These are phyloP conservation scores for Cryptococcus floricola DNA, from an alignment of 1,284 basidiomycete genomes.

Conservation along the genomic window DNA sequence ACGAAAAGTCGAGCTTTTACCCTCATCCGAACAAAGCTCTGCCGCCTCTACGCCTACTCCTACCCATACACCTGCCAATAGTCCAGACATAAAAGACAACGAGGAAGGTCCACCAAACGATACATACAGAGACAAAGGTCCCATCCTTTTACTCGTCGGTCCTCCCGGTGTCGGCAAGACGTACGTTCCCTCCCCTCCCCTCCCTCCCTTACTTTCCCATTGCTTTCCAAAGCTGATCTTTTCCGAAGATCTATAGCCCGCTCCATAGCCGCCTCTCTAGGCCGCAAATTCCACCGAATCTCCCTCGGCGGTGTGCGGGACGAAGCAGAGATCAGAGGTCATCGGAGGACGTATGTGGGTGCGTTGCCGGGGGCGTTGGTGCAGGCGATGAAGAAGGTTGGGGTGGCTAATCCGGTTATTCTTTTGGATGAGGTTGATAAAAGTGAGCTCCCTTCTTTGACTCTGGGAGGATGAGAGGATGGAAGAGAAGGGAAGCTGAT, in stretches of 20 bases:
- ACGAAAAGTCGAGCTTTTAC: neutral
- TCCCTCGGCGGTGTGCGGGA: slow-evolving; percentile 93
- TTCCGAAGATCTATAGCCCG: slow-evolving; percentile 32
- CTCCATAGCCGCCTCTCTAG: slow-evolving; percentile 39
- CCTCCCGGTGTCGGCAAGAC: slow-evolving; percentile 97
- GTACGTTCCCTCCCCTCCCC: slow-evolving; percentile 52
- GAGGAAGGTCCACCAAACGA: slow-evolving; percentile 33
- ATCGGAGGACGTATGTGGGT: slow-evolving; percentile 76
- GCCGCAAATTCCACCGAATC: slow-evolving; percentile 59
- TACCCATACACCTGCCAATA: neutral
- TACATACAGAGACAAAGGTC: slow-evolving; percentile 43
- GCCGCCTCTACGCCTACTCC: neutral
- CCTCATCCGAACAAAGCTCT: no score
- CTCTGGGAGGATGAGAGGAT: slow-evolving; percentile 34
- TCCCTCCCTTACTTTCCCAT: slow-evolving; percentile 26
- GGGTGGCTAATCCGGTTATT: slow-evolving; percentile 91
- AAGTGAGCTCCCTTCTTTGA: slow-evolving; percentile 52
- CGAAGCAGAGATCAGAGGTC: slow-evolving; percentile 97
- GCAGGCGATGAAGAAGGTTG: slow-evolving; percentile 89
- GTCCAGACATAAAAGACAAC: neutral
- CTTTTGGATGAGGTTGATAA: slow-evolving; percentile 98
- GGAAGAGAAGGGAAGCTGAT: slow-evolving; percentile 54
- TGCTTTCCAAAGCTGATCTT: neutral
- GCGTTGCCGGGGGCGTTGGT: slow-evolving; percentile 95
- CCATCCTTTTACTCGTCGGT: slow-evolving; percentile 62